Evolutionary conservation across 352 stramenopile species (phyloP).

Genomic region (Globisporangium camurandrum): DNA sequence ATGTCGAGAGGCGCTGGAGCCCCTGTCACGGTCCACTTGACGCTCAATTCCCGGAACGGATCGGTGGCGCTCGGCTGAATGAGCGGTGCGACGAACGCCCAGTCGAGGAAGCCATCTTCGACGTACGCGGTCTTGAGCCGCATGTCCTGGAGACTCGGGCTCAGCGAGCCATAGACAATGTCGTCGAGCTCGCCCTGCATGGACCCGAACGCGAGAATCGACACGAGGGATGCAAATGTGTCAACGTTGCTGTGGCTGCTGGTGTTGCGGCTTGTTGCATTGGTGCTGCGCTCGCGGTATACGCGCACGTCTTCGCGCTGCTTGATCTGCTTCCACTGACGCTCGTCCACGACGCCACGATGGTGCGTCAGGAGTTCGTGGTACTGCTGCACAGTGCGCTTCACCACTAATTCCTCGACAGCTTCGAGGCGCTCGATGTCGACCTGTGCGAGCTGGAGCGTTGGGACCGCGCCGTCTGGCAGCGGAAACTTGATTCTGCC

Average conservation of each 20-base stretch:
- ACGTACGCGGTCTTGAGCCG: constrained; percentile 46
- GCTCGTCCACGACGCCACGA: constrained; percentile 27
- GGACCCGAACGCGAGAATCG: constrained; percentile 20
- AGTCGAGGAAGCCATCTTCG: constrained; percentile 40
- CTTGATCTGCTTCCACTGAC: constrained; percentile 44
- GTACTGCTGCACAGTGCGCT: constrained; percentile 38
- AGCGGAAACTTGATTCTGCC: constrained; percentile 25
- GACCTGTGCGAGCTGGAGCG: constrained; percentile 27
- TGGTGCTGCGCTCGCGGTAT: constrained; percentile 8
- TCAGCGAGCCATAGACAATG: constrained; percentile 50
- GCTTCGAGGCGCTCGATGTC: constrained; percentile 30
- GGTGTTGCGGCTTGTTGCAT: no score
- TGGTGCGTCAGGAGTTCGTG: constrained; percentile 24
- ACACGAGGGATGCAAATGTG: not conserved
- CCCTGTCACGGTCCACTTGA: constrained; percentile 54
- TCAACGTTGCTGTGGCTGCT: not conserved
- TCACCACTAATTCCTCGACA: constrained; percentile 29
- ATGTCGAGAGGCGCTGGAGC: constrained; percentile 13
- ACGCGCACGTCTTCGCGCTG: constrained; percentile 19
- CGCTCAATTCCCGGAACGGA: constrained; percentile 40
- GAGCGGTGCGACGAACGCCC: constrained; percentile 31
- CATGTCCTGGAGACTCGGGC: constrained; percentile 39
- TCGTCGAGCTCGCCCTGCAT: constrained; percentile 38
- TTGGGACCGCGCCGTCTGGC: constrained; percentile 27
- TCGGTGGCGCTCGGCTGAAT: constrained; percentile 21